These are phyloP conservation scores for Lobosporangium transversale DNA, from an alignment of 192 early-diverging fungal species.

Conservation along the genomic window DNA sequence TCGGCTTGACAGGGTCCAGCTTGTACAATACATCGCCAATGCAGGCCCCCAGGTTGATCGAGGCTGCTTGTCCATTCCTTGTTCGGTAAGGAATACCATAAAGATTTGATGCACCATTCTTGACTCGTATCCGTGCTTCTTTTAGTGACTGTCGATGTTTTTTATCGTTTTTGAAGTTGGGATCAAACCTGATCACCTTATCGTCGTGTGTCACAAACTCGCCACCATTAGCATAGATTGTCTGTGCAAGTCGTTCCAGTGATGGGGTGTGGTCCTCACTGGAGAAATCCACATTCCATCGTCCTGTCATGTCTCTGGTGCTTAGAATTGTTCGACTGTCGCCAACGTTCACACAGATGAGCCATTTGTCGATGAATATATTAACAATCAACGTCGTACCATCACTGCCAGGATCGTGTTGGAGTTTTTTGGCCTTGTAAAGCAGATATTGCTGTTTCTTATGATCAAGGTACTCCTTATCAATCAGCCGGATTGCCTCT, in stretches of 20 bases:
- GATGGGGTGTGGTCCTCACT: conserved; percentile 69
- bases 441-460: conserved; percentile 58
- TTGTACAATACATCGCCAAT: conserved; percentile 69
- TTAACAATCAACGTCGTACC: conserved; percentile 65
- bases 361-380: conserved; percentile 64
- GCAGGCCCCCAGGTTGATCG: conserved; percentile 63
- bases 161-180: conserved; percentile 56
- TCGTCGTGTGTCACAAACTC: conserved; percentile 67
- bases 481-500: conserved; percentile 53
- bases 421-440: conserved; percentile 43
- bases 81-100: conserved; percentile 51
- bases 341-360: conserved; percentile 67
- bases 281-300: conserved; percentile 62
- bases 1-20: conserved; percentile 55
- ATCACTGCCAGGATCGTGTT: conserved; percentile 57
- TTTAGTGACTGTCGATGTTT: conserved; percentile 60
- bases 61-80: conserved; percentile 47
- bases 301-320: conserved; percentile 44
- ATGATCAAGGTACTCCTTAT: conserved; percentile 63
- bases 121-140: conserved; percentile 63
- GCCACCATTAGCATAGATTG: conserved; percentile 66
- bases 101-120: conserved; percentile 46
- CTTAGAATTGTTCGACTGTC: conserved; percentile 63
- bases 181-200: conserved; percentile 64
- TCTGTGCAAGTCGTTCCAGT: conserved; percentile 62